These are phyloP conservation scores for Misopates orontium DNA, from an alignment of 257 asterid genomes.

Conservation along the genomic window DNA sequence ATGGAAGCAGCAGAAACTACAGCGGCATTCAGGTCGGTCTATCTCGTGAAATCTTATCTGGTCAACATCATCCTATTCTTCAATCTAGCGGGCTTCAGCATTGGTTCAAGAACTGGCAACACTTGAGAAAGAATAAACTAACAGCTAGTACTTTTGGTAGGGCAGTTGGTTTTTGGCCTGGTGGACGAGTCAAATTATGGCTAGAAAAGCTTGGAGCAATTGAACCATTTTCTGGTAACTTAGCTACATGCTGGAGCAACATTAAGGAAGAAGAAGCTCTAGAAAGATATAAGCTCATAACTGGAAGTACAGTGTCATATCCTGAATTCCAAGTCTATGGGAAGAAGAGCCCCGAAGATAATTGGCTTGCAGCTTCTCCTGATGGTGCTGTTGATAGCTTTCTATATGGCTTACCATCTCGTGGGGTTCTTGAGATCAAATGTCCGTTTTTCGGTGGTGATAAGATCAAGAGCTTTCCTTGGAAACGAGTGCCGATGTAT, in stretches of 20 bases:
- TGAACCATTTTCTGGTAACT: constrained; percentile 69
- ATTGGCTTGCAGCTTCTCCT: constrained; percentile 89
- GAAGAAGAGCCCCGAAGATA: constrained; percentile 37
- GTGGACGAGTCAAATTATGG: constrained; percentile 76
- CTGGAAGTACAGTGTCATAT: constrained; percentile 47
- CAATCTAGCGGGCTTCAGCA: constrained; percentile 48
- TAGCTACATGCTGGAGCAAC: constrained; percentile 77
- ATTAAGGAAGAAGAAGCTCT: constrained; percentile 79
- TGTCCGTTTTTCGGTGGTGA: constrained; percentile 71
- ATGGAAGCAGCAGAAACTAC: constrained; percentile 33
- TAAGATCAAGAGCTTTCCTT: constrained; percentile 50
- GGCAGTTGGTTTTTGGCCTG: constrained; percentile 81
- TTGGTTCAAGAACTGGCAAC: constrained; percentile 90
- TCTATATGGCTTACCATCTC: constrained; percentile 47
- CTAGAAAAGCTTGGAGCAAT: constrained; percentile 77
- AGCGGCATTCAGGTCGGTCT: constrained; percentile 18
- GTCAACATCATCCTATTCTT: constrained; percentile 41
- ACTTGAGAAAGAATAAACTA: constrained; percentile 65
- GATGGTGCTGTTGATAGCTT: constrained; percentile 61
- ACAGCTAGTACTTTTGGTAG: constrained; percentile 85
- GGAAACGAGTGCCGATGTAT: constrained; percentile 67
- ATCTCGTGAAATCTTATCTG: constrained; percentile 22
- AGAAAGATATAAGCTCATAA: constrained; percentile 60
- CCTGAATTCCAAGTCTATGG: constrained; percentile 62
- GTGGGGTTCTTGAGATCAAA: constrained; percentile 77